Conservation (phyloP, 2,329 filamentous ascomycete species). For the Fusarium gaditjirri region DNA sequence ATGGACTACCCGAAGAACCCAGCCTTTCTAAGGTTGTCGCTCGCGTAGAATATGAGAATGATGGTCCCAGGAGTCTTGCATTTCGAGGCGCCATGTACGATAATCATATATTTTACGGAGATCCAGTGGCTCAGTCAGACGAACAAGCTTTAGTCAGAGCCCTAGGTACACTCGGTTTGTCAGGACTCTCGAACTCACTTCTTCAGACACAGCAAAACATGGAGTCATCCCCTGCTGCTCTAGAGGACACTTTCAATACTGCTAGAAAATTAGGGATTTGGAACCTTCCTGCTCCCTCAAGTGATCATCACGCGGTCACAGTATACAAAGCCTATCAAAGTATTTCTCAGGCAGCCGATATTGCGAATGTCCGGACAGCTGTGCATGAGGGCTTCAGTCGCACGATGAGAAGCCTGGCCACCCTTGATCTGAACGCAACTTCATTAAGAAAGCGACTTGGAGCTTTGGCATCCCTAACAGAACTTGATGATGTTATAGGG, state of each 20-base stretch:
- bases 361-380: constrained; percentile 62
- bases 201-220: constrained; percentile 73
- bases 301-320: constrained; percentile 71
- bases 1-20: constrained; percentile 83
- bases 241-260: constrained; percentile 80
- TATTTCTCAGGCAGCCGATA: constrained; percentile 73
- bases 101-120: constrained; percentile 75
- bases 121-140: constrained; percentile 67
- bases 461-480: constrained; percentile 77
- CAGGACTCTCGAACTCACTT: constrained; percentile 85
- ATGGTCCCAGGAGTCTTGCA: constrained; percentile 86
- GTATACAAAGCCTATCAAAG: constrained; percentile 86
- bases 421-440: constrained; percentile 60
- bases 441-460: constrained; percentile 66
- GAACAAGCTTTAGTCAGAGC: constrained; percentile 78
- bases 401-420: constrained; percentile 68
- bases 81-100: constrained; percentile 94
- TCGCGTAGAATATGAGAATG: constrained; percentile 87
- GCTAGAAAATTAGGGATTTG: constrained; percentile 88
- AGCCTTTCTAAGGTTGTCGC: constrained; percentile 81
- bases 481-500: constrained; percentile 81
- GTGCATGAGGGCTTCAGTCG: constrained; percentile 72
- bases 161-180: constrained; percentile 82
- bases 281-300: constrained; percentile 82
- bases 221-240: constrained; percentile 65